Evolutionary conservation across 225 moss, liverwort and hornwort species (phyloP).

Genomic region (Pseudoscleropodium purum): DNA sequence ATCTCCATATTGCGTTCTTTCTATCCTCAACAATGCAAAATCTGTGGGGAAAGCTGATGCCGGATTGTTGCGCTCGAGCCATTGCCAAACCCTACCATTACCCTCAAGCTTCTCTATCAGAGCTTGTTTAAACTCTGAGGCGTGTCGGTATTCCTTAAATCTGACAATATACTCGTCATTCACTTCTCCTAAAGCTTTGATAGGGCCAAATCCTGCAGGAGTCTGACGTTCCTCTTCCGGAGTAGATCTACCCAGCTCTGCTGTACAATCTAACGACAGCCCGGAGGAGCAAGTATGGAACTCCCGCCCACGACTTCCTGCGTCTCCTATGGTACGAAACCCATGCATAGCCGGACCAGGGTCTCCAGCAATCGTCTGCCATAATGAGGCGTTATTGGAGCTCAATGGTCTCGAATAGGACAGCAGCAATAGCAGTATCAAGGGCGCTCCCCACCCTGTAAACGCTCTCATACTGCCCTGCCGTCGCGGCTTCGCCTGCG

Average conservation of each 20-base stretch:
- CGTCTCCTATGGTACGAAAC: slow-evolving; percentile 1
- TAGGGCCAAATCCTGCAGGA: slow-evolving; percentile 1
- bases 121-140: slow-evolving; percentile 38
- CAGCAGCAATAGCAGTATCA: slow-evolving; percentile 31
- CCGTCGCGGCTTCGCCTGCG: slow-evolving; percentile 11
- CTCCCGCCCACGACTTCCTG: slow-evolving; percentile 3
- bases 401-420: slow-evolving; percentile 16
- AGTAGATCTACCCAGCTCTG: background rate
- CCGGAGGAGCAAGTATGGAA: slow-evolving; percentile 15
- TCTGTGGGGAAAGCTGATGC: slow-evolving; percentile 78
- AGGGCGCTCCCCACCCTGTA: slow-evolving; percentile 28
- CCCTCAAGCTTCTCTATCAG: slow-evolving; percentile 40
- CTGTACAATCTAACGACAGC: background rate
- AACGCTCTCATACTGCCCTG: slow-evolving; percentile 52
- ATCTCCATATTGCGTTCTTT: slow-evolving; percentile 25
- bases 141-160: slow-evolving; percentile 58
- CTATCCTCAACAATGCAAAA: slow-evolving; percentile 66
- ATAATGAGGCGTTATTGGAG: slow-evolving; percentile 23
- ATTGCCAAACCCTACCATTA: slow-evolving; percentile 53
- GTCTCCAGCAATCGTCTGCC: slow-evolving; percentile 20
- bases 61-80: slow-evolving; percentile 81
- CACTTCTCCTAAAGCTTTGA: slow-evolving; percentile 55
- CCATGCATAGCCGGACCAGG: slow-evolving; percentile 4
- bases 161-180: slow-evolving; percentile 78
- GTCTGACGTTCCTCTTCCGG: background rate